These are phyloP conservation scores for Plantago elongata DNA, from an alignment of 257 asterid genomes.

Conservation along the genomic window DNA sequence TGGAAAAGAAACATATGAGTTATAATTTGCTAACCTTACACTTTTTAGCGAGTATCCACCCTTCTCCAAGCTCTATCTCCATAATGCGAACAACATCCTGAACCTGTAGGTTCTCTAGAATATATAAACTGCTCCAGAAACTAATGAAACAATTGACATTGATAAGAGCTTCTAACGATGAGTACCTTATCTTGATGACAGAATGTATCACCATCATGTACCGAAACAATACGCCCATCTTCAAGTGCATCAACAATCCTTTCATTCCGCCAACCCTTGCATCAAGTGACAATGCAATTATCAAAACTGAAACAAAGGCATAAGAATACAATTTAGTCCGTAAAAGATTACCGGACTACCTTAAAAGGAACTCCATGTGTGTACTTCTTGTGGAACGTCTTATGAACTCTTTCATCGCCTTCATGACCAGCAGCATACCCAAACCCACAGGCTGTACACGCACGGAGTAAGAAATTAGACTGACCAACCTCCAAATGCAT, in stretches of 20 bases:
- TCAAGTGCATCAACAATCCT: constrained; percentile 38
- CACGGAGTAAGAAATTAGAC: constrained; percentile 58
- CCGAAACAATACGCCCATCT: constrained; percentile 55
- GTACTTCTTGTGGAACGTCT: constrained; percentile 68
- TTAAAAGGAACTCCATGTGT: constrained; percentile 64
- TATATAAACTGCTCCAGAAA: constrained; percentile 12
- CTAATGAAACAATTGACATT: background rate
- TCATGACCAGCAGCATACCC: constrained; percentile 63
- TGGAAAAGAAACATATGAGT: background rate
- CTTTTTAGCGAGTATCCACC: constrained; percentile 58
- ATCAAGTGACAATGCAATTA: constrained; percentile 11
- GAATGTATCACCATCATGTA: constrained; percentile 61
- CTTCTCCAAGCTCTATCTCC: constrained; percentile 88
- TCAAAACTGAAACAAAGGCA: background rate
- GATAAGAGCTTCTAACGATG: constrained; percentile 9
- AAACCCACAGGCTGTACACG: constrained; percentile 60
- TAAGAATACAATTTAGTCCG: background rate
- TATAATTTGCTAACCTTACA: constrained; percentile 46
- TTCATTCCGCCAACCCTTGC: constrained; percentile 75
- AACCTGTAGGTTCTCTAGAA: constrained; percentile 37
- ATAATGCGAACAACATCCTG: constrained; percentile 60
- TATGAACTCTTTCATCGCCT: constrained; percentile 74
- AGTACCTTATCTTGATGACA: constrained; percentile 57
- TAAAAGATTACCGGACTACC: constrained; percentile 33
- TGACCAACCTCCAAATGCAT: constrained; percentile 69